A percentile compares a stretch with the other conserved stretches of the same genome.
These are phyloP conservation scores for Entamoeba histolytica DNA, from an alignment of 208 protist genomes.

Conservation along the genomic window DNA sequence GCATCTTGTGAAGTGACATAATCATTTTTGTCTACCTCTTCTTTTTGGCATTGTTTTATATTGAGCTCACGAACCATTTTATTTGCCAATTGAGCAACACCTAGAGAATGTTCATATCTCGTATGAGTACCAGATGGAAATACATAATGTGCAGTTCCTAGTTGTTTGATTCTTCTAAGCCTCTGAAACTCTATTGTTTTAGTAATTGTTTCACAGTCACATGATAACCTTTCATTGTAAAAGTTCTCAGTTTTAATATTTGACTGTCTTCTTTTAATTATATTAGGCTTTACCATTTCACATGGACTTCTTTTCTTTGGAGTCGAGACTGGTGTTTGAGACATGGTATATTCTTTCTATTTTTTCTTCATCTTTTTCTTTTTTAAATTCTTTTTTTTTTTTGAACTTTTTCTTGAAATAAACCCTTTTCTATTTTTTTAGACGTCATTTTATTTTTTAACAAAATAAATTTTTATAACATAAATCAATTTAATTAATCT, in stretches of 20 bases:
- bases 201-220: conserved; percentile 10
- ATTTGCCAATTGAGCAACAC: conserved; percentile 16
- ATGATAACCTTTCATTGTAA: neutral
- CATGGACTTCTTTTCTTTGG: neutral
- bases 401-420: no score
- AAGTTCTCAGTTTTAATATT: neutral
- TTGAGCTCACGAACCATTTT: neutral
- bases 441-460: no score
- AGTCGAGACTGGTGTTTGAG: neutral
- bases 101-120: conserved; percentile 33
- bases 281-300: neutral
- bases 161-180: conserved; percentile 23
- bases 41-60: neutral
- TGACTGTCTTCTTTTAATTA: neutral
- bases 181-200: conserved; percentile 36
- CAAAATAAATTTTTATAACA: no score
- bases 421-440: no score
- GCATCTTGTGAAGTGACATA: neutral
- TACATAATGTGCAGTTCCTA: conserved; percentile 17
- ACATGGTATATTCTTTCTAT: neutral
- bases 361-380: no score
- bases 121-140: conserved; percentile 27
- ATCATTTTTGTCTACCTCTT: neutral
- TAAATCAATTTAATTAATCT: no score
- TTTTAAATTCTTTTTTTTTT: no score